These are phyloP conservation scores for Phytophthora europaea DNA, from an alignment of 352 stramenopile genomes.

Conservation along the genomic window DNA sequence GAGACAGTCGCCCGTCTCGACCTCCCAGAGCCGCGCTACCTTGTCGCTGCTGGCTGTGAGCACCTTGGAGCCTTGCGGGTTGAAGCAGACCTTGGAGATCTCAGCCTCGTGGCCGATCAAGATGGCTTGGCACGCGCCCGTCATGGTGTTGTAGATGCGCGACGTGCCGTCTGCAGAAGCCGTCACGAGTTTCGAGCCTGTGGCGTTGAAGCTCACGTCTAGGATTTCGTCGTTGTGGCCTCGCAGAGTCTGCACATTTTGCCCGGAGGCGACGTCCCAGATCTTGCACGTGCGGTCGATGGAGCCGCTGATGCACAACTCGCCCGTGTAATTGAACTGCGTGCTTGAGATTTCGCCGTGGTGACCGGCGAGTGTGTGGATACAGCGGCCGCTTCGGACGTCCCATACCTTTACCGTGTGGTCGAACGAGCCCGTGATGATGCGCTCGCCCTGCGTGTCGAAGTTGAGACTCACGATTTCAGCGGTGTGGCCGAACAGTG, in stretches of 20 bases:
- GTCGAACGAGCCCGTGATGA: slow-evolving; percentile 97
- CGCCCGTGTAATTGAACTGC: slow-evolving; percentile 95
- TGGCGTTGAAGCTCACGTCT: slow-evolving; percentile 96
- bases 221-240: slow-evolving; percentile 97
- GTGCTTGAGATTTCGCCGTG: slow-evolving; percentile 96
- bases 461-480: slow-evolving; percentile 97
- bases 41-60: slow-evolving; percentile 96
- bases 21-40: slow-evolving; percentile 94
- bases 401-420: slow-evolving; percentile 96
- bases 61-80: slow-evolving; percentile 95
- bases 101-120: slow-evolving; percentile 96
- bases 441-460: slow-evolving; percentile 92
- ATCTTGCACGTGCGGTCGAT: slow-evolving; percentile 97
- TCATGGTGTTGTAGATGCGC: slow-evolving; percentile 97
- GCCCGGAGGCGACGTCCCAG: slow-evolving; percentile 91
- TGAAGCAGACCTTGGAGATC: slow-evolving; percentile 97
- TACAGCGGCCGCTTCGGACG: slow-evolving; percentile 86
- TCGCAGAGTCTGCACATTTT: slow-evolving; percentile 94
- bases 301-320: slow-evolving; percentile 94
- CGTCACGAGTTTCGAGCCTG: slow-evolving; percentile 95
- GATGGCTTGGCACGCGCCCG: slow-evolving; percentile 94
- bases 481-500: slow-evolving; percentile 93
- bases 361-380: slow-evolving; percentile 94
- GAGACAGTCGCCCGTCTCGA: slow-evolving; percentile 95
- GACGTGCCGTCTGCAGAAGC: slow-evolving; percentile 94